Conservation (phyloP, 441 rosid species). For the Dalechampia spathulata region DNA sequence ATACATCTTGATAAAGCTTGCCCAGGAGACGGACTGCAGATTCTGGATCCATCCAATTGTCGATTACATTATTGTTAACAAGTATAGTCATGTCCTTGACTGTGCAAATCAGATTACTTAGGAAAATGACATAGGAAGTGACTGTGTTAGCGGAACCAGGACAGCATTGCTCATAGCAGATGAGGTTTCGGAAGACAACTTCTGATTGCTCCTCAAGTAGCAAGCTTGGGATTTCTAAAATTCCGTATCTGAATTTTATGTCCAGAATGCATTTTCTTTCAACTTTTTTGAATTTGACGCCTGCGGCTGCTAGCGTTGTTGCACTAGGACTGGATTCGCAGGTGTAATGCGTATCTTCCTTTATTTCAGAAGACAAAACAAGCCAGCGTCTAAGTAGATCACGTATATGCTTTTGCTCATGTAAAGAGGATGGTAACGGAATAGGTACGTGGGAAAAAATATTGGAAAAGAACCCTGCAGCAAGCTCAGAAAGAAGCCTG, state of each 20-base stretch:
- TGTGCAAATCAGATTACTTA: constrained; percentile 22
- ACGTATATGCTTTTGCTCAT: constrained; percentile 18
- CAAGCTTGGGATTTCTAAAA: constrained; percentile 20
- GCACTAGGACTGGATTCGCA: constrained; percentile 18
- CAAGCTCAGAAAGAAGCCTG: constrained; percentile 12
- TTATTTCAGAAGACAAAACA: background rate
- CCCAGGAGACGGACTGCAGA: constrained; percentile 19
- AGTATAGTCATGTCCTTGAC: constrained; percentile 16
- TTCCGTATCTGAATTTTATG: constrained; percentile 13
- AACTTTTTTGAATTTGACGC: constrained; percentile 16
- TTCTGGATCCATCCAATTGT: constrained; percentile 16
- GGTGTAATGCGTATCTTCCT: background rate
- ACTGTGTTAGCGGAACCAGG: constrained; percentile 3
- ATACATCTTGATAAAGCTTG: constrained; percentile 19
- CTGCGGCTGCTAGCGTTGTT: constrained; percentile 12
- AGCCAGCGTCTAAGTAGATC: constrained; percentile 14
- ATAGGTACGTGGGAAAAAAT: constrained; percentile 4
- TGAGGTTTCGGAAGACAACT: constrained; percentile 22
- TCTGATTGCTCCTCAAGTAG: constrained; percentile 21
- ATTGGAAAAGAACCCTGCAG: constrained; percentile 10
- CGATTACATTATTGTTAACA: background rate
- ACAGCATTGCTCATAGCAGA: constrained; percentile 24
- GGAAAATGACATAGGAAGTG: constrained; percentile 21
- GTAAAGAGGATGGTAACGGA: background rate
- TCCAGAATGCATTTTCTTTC: constrained; percentile 7